Evolutionary conservation across 345 rosid genomes (phyloP).

Genomic region (Garcia nutans): DNA sequence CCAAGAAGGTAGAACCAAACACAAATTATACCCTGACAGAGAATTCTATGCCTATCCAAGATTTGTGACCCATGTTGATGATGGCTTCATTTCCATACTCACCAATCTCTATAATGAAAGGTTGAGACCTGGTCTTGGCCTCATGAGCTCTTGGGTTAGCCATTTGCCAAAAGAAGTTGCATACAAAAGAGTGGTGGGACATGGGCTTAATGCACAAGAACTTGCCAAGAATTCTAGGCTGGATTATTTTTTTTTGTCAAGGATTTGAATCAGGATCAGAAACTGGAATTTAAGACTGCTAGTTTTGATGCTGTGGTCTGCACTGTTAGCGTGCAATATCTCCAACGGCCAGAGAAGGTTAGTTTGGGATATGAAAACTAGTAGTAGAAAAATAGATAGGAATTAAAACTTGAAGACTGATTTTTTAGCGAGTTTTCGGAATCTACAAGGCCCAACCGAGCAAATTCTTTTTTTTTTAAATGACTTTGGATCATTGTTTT

Average conservation of each 20-base stretch:
- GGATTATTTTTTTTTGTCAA: conserved; percentile 64
- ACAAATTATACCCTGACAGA: conserved; percentile 50
- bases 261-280: conserved; percentile 65
- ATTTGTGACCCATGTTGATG: conserved; percentile 84
- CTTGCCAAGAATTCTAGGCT: conserved; percentile 69
- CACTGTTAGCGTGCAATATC: conserved; percentile 81
- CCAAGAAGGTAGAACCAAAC: conserved; percentile 65
- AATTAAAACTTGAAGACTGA: too few species aligned
- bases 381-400: too few species aligned
- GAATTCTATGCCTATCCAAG: conserved; percentile 78
- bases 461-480: too few species aligned
- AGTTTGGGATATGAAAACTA: neutral
- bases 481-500: too few species aligned
- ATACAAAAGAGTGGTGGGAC: conserved; percentile 79
- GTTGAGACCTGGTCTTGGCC: conserved; percentile 62
- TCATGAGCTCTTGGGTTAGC: conserved; percentile 96
- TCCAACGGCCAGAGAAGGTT: conserved; percentile 89
- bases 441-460: too few species aligned
- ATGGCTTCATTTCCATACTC: conserved; percentile 60
- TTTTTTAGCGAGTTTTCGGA: too few species aligned
- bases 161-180: conserved; percentile 65
- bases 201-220: conserved; percentile 92
- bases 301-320: conserved; percentile 78
- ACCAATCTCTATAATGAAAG: conserved; percentile 61
- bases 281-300: conserved; percentile 46